phyloP scores from a whole-genome alignment of 768 basidiomycete genomes.

The Crepidotus variabilis region DNA sequence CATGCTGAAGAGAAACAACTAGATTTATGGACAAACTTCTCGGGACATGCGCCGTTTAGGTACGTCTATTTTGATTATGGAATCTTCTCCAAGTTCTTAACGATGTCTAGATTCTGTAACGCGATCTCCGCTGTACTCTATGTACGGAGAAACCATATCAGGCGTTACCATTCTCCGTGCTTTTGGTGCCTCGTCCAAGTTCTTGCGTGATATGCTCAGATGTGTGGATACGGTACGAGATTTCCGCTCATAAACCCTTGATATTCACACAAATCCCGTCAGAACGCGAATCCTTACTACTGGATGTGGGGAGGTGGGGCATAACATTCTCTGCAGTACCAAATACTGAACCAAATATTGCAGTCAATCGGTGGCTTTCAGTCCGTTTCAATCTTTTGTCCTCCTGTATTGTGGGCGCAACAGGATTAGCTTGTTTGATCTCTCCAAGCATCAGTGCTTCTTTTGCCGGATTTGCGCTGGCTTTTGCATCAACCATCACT shows the following conservation, averaged over 20 bases:
- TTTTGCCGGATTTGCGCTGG: conserved; percentile 79
- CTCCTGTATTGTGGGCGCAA: conserved; percentile 66
- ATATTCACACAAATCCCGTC: neutral
- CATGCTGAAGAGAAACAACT: conserved; percentile 1
- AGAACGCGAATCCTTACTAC: conserved; percentile 71
- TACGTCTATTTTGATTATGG: conserved; percentile 42
- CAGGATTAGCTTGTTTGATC: conserved; percentile 61
- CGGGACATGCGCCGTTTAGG: conserved; percentile 81
- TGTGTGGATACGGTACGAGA: conserved; percentile 66
- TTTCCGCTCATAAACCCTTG: neutral
- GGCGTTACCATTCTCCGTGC: conserved; percentile 53
- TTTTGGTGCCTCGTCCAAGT: conserved; percentile 82
- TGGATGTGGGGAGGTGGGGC: conserved; percentile 86
- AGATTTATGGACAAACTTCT: conserved; percentile 65
- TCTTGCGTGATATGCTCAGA: conserved; percentile 74
- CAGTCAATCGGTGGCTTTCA: conserved; percentile 89
- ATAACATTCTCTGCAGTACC: neutral
- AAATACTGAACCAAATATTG: neutral
- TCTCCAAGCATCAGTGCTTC: conserved; percentile 75
- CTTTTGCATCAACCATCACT: conserved; percentile 78
- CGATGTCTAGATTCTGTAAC: conserved; percentile 24
- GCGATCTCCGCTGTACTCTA: conserved; percentile 30
- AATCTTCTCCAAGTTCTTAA: conserved; percentile 33
- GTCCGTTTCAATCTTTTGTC: conserved; percentile 85
- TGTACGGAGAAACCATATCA: conserved; percentile 35